A percentile compares a stretch with the other conserved stretches of the same genome.
Conservation (phyloP, 164 flowering plant species). For the Protea cynaroides region DNA sequence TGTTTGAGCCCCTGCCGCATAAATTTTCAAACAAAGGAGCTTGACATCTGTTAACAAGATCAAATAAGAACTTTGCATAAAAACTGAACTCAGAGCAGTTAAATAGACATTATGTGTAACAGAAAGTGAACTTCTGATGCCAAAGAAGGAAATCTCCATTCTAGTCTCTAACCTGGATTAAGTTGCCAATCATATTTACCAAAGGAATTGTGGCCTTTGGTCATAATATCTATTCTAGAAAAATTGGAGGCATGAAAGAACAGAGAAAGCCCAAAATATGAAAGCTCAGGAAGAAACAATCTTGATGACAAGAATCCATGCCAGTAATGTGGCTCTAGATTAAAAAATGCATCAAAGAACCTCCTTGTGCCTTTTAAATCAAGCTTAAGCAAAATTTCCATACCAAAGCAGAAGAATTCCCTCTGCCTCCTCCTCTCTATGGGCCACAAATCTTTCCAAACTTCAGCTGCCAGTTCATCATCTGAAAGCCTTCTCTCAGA, state of each 20-base stretch:
- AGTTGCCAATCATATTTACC: slow-evolving; percentile 68
- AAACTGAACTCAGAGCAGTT: not conserved
- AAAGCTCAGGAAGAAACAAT: slow-evolving; percentile 76
- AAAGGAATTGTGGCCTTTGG: slow-evolving; percentile 83
- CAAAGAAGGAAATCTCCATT: slow-evolving; percentile 5
- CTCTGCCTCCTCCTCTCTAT: slow-evolving; percentile 31
- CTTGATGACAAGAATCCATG: slow-evolving; percentile 94
- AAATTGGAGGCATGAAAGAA: slow-evolving; percentile 76
- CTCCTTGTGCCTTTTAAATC: slow-evolving; percentile 65
- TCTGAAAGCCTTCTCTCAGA: slow-evolving; percentile 37
- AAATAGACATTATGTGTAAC: slow-evolving; percentile 1
- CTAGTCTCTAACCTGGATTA: slow-evolving; percentile 54
- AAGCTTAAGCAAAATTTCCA: slow-evolving; percentile 37
- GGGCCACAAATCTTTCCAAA: slow-evolving; percentile 18
- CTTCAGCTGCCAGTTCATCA: slow-evolving; percentile 50
- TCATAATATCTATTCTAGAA: slow-evolving; percentile 87
- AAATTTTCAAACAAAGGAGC: no score
- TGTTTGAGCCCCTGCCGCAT: no score
- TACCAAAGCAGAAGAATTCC: slow-evolving; percentile 93
- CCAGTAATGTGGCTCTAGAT: slow-evolving; percentile 84
- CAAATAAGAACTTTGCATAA: no score
- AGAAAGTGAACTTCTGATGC: not conserved
- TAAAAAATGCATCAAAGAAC: slow-evolving; percentile 87
- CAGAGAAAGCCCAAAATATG: slow-evolving; percentile 72
- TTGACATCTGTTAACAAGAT: no score